Evolutionary conservation across 805 yeast genomes (phyloP), one percentile per base, ranked within the genome.

Genomic region (Debaryomyces castellii): DNA sequence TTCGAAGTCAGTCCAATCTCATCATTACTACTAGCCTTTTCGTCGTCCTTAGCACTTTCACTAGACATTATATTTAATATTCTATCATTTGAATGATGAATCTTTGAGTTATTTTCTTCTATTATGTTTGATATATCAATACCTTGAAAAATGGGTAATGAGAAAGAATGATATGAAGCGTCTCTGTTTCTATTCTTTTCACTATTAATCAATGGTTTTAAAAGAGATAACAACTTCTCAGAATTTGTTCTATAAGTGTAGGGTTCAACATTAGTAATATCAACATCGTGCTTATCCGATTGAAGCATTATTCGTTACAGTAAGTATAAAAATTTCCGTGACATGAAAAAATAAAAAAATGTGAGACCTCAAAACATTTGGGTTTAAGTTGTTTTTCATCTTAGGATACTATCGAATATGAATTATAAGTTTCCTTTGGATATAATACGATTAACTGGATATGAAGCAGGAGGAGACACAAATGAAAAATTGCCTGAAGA

Each of bases 111-210:
- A 39, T 55, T 53, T 6, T 40, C 33, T 20, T 44, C 41, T 20
- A 60, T 49, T 10, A 55, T 45, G 5, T 44, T 45, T 11, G 50
- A 36, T 7, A 51, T 46, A 44, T 60, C 62, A 5, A 51, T 12
- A 12, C 39, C 44, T 39, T 48, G 41, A 3, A 50, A 48, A 2
- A 58, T 46, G 5, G 65, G 65, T 3, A 60, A 36, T 30, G 41
- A 42, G 7, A 43, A 43, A 16, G 38, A 21, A n/a, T 10, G 12
- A 14, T 22, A 4, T 11, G 24, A 12, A 4, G 32, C 6, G 9
- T 41, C 40, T 17, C 12, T 35, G 23, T 32, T 27, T 25, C 12
- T 4, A 18, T 14, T 30, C 4, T 34, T 30, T 4, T 34, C 10
- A 18, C 1, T 25, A 25, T 10, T 12, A 20, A 30, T 30, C 2